Conservation (phyloP, 495 filamentous ascomycete species). For the Penicillium coffeae region DNA sequence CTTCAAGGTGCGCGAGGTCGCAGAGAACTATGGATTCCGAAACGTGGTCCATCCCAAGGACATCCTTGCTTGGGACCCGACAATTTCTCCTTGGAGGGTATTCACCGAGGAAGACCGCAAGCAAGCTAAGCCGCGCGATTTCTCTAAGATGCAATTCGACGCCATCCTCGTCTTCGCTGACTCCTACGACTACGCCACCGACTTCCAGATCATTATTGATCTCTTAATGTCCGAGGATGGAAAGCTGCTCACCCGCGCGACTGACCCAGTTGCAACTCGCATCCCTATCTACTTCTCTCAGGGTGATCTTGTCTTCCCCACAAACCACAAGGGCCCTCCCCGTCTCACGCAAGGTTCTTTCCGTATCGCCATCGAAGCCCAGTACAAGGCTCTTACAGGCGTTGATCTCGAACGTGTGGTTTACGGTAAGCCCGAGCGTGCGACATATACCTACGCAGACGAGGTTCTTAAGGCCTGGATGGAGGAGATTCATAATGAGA, state of each 20-base stretch:
- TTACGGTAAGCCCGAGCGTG: slow-evolving; percentile 76
- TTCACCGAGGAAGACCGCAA: slow-evolving; percentile 64
- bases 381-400: slow-evolving; percentile 73
- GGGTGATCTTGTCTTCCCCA: slow-evolving; percentile 74
- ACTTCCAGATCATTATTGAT: slow-evolving; percentile 83
- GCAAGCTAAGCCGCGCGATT: slow-evolving; percentile 64
- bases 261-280: slow-evolving; percentile 61
- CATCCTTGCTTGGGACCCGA: slow-evolving; percentile 78
- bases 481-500: slow-evolving; percentile 70
- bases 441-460: slow-evolving; percentile 78
- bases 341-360: slow-evolving; percentile 74
- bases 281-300: slow-evolving; percentile 77
- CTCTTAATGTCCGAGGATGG: slow-evolving; percentile 72
- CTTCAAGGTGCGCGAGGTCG: slow-evolving; percentile 80
- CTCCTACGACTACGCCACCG: slow-evolving; percentile 78
- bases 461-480: slow-evolving; percentile 73
- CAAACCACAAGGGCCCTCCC: slow-evolving; percentile 63
- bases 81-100: slow-evolving; percentile 76
- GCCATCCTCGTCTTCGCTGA: slow-evolving; percentile 82
- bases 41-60: slow-evolving; percentile 87
- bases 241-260: slow-evolving; percentile 60
- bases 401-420: slow-evolving; percentile 76
- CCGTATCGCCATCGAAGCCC: slow-evolving; percentile 72
- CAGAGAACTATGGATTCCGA: slow-evolving; percentile 83
- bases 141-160: slow-evolving; percentile 69